Evolutionary conservation across 2,329 filamentous ascomycete genomes (phyloP).

Genomic region (Onygenales sp.): DNA sequence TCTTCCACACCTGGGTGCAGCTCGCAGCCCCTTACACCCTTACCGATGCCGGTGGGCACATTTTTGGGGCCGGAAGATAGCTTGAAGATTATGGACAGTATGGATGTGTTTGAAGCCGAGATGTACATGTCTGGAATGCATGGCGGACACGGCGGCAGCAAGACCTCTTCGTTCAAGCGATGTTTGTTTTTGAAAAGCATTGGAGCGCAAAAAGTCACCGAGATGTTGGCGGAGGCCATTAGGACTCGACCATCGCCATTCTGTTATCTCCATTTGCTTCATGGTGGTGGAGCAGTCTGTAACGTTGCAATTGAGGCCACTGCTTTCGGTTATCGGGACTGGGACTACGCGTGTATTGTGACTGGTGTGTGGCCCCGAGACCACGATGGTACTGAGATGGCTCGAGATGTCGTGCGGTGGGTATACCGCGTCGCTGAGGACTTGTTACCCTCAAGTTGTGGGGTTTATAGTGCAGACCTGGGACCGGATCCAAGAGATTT

Average conservation of each 20-base stretch:
- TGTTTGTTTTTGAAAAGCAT: constrained; percentile 51
- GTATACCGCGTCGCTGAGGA: constrained; percentile 44
- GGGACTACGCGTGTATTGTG: constrained; percentile 55
- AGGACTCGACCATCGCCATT: constrained; percentile 40
- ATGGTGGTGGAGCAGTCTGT: constrained; percentile 46
- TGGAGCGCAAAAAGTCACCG: constrained; percentile 21
- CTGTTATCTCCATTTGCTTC: constrained; percentile 56
- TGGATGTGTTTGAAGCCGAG: constrained; percentile 48
- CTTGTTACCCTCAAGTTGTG: constrained; percentile 43
- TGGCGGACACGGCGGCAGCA: constrained; percentile 47
- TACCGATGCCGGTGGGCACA: constrained; percentile 5
- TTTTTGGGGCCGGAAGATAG: constrained; percentile 27
- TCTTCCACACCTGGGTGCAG: constrained; percentile 17
- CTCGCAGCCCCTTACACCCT: constrained; percentile 6
- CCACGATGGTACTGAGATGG: constrained; percentile 37
- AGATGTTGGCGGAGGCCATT: constrained; percentile 38
- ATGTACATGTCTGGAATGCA: constrained; percentile 55
- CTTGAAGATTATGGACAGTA: constrained; percentile 33
- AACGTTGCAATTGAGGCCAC: constrained; percentile 38
- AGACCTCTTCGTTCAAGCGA: constrained; percentile 56
- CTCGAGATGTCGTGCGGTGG: constrained; percentile 39
- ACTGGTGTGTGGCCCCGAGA: constrained; percentile 53
- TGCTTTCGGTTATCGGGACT: constrained; percentile 55
- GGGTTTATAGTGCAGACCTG: constrained; percentile 53
- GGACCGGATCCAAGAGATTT: constrained; percentile 53